Evolutionary conservation across 208 protist species (phyloP).

Genomic region (Trypanosoma brucei): DNA sequence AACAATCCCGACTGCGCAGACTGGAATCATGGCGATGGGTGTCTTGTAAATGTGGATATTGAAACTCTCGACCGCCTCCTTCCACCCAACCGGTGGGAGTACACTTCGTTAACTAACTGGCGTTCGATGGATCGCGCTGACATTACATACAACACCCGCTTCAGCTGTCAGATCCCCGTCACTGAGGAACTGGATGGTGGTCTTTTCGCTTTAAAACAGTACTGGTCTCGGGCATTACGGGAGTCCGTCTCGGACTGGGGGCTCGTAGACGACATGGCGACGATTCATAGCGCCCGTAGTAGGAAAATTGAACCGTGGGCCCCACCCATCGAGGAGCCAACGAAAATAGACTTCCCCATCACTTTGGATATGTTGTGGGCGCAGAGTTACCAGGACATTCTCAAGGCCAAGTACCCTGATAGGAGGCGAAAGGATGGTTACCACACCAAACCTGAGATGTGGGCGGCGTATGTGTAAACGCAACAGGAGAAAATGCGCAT

Average conservation of each 20-base stretch:
- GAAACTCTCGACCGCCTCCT: conserved; percentile 81
- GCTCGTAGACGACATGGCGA: conserved; percentile 64
- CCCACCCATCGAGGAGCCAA: conserved; percentile 84
- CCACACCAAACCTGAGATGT: conserved; percentile 78
- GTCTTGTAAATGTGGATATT: conserved; percentile 88
- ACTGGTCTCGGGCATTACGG: conserved; percentile 71
- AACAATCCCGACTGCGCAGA: conserved; percentile 88
- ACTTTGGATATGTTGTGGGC: conserved; percentile 89
- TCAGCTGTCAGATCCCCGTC: conserved; percentile 86
- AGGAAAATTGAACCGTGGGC: conserved; percentile 89
- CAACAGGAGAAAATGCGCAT: neutral
- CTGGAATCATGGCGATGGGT: conserved; percentile 88
- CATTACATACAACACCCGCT: conserved; percentile 85
- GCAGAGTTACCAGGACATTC: conserved; percentile 84
- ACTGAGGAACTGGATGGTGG: conserved; percentile 81
- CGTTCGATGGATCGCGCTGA: conserved; percentile 73
- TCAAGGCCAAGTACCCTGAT: conserved; percentile 76
- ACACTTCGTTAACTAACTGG: conserved; percentile 79
- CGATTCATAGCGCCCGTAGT: conserved; percentile 56
- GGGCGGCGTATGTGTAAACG: conserved; percentile 76
- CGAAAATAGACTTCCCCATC: conserved; percentile 81
- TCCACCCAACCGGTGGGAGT: conserved; percentile 86
- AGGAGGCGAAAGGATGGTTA: conserved; percentile 80
- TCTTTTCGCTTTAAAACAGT: conserved; percentile 85
- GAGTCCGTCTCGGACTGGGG: conserved; percentile 82